Evolutionary conservation across 2,329 filamentous ascomycete genomes (phyloP), one percentile per base, ranked within the genome.

Genomic region (Coniochaeta sp.): DNA sequence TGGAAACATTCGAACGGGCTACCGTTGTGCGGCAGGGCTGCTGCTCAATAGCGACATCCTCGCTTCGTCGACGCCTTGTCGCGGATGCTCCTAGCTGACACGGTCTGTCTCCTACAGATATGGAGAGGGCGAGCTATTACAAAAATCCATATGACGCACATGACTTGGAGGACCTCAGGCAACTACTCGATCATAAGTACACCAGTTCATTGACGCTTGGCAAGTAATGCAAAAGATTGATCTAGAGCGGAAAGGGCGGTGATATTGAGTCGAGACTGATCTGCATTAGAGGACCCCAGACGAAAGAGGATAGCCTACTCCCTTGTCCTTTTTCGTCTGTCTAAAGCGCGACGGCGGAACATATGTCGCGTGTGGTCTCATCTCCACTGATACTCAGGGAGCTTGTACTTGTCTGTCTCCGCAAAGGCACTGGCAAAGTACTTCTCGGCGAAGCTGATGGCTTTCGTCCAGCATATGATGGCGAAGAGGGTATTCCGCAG

Each of bases 401-500:
- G 62, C 16, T 58, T 50, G 60, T 72, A 72, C 50, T 71, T 72
- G 43, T 75, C 63, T 60, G 24, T 63, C 58, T 12, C 34, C 5
- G 64, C 70, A 65, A 76, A 72, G 24, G 71, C 63, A 60, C 67
- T 62, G 6, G 64, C 70, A 34, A 74, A 68, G 60, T 69, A 67
- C 58, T 63, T 74, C 58, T 71, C 61, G 1, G 64, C 64, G 47
- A 72, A 70, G 17, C 67, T 68, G 52, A 69, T 64, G 26, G 77
- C 62, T 2, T 70, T 66, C 1, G 65, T 72, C 74, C 74, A 76
- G 33, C 69, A 66, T 16, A 80, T 61, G 6, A 79, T 67, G 4
- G 69, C 67, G 58, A 81, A 75, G 0, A 77, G 61, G 1, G 61
- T 61, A 56, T 81, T 79, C 28, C 79, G 69, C 26, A 80, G 1